Conservation (phyloP, 2,329 filamentous ascomycete genomes). For the Emergomyces orientalis region DNA sequence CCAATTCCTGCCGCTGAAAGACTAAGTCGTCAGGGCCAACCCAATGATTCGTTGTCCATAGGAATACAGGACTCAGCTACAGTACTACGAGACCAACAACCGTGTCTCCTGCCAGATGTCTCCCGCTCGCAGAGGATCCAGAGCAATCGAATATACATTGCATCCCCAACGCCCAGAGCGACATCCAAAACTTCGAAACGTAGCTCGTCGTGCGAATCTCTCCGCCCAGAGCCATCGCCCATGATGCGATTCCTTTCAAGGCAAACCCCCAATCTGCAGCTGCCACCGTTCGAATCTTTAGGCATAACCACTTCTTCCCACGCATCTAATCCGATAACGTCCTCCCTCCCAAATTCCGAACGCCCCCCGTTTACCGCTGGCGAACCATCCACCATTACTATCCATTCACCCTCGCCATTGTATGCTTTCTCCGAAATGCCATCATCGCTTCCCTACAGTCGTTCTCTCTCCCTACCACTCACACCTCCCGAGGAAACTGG, state of each 20-base stretch:
- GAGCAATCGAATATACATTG: constrained; percentile 3
- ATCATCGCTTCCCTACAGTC: background rate
- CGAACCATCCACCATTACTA: background rate
- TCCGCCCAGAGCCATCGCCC: constrained; percentile 24
- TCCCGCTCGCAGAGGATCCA: background rate
- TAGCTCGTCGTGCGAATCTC: constrained; percentile 11
- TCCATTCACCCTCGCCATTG: background rate
- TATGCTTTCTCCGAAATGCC: background rate
- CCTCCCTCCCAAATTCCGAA: background rate
- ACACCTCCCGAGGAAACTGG: constrained; percentile 37
- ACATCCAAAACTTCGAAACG: constrained; percentile 10
- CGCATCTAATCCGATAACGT: background rate
- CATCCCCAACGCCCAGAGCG: background rate
- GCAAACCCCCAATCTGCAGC: constrained; percentile 35
- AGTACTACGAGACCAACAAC: background rate
- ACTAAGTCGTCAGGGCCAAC: background rate
- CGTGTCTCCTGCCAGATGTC: background rate
- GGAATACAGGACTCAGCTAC: background rate
- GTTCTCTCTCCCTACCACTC: background rate
- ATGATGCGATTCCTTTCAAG: constrained; percentile 31
- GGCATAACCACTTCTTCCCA: constrained; percentile 39
- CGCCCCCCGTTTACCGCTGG: background rate
- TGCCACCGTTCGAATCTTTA: constrained; percentile 46
- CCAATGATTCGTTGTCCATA: background rate
- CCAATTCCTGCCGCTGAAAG: background rate